Evolutionary conservation across 2,329 filamentous ascomycete genomes (phyloP).

Genomic region (Cyclaneusma minus): DNA sequence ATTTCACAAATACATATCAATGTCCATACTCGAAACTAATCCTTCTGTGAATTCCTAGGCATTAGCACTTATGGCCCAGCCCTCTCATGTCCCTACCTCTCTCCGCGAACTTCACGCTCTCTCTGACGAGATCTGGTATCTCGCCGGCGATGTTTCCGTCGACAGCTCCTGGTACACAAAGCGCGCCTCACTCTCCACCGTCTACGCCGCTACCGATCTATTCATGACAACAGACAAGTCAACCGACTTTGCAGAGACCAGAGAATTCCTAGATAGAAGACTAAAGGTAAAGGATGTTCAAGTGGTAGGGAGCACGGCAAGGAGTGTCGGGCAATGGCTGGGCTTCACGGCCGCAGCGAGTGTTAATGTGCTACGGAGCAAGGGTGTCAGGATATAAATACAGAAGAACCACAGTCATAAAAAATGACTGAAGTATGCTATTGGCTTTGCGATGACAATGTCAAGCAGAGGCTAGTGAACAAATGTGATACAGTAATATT

Average conservation of each 20-base stretch:
- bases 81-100: constrained; percentile 59
- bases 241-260: constrained; percentile 58
- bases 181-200: constrained; percentile 41
- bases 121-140: constrained; percentile 83
- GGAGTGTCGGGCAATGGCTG: constrained; percentile 59
- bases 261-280: constrained; percentile 62
- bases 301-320: constrained; percentile 43
- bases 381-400: constrained; percentile 69
- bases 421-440: constrained; percentile 1
- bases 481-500: too few species aligned
- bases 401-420: constrained; percentile 2
- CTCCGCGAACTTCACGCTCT: constrained; percentile 66
- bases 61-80: constrained; percentile 78
- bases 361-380: constrained; percentile 74
- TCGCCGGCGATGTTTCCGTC: constrained; percentile 67
- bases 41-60: constrained; percentile 51
- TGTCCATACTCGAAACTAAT: too few species aligned
- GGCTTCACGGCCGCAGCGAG: constrained; percentile 65
- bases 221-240: constrained; percentile 88
- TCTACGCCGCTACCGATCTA: constrained; percentile 70
- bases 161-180: constrained; percentile 83
- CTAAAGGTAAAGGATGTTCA: constrained; percentile 51
- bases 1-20: too few species aligned
- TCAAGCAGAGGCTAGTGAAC: too few species aligned
- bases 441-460: not conserved